These are phyloP conservation scores for Epichloe amarillans DNA, from an alignment of 2,329 filamentous ascomycete genomes.

Conservation along the genomic window DNA sequence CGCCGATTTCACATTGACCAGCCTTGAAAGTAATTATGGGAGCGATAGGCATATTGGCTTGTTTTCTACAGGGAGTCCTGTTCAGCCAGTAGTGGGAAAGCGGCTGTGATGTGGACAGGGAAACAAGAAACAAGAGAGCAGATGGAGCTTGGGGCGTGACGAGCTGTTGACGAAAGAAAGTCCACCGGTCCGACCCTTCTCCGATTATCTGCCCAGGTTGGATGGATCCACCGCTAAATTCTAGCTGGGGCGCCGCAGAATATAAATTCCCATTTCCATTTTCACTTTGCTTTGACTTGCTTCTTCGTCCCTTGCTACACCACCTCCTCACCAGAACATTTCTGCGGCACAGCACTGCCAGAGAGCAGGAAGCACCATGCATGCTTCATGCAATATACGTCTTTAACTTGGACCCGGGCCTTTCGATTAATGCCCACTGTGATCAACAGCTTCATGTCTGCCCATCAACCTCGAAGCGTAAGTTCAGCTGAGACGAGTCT, in stretches of 20 bases:
- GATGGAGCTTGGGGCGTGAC: background rate
- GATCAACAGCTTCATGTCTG: background rate
- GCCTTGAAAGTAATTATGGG: slow-evolving; percentile 96
- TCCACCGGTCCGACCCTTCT: slow-evolving; percentile 11
- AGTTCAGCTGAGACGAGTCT: background rate
- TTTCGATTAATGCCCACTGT: background rate
- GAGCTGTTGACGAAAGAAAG: background rate
- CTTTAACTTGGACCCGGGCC: background rate
- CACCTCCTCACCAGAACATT: background rate
- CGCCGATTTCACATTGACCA: slow-evolving; percentile 73
- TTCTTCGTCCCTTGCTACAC: background rate
- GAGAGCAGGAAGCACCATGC: background rate
- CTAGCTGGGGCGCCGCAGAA: background rate
- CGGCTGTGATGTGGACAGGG: background rate
- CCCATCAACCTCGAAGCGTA: background rate
- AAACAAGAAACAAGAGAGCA: background rate
- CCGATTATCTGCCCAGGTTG: background rate
- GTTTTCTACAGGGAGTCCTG: slow-evolving; percentile 1
- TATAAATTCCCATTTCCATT: slow-evolving; percentile 2
- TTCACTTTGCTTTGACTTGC: background rate
- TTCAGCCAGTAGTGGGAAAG: background rate
- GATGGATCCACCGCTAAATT: background rate
- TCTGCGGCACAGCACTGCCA: background rate
- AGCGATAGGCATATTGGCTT: slow-evolving; percentile 55
- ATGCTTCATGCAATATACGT: background rate